Percentiles rank a stretch among this genome's conserved stretches.
phyloP scores from a whole-genome alignment of 371 early-diverging fungal species.

The Mortierella sp. region DNA sequence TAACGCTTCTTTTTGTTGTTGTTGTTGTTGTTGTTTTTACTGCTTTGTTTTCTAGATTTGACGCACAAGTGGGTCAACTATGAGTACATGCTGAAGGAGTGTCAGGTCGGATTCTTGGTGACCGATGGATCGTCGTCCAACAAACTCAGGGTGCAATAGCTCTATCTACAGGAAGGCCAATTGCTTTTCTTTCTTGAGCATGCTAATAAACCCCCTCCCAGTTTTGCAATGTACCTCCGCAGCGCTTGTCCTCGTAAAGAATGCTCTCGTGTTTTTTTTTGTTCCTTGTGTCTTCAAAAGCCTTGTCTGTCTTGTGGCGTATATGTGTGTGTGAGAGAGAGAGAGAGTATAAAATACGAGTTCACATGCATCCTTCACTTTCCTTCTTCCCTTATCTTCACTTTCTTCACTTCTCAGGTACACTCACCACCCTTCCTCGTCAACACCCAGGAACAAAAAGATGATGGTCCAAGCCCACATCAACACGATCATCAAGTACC shows the following conservation, averaged over 20 bases:
- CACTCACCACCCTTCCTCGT: background rate
- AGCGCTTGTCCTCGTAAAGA: background rate
- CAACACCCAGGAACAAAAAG: background rate
- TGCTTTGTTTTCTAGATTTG: conserved; percentile 63
- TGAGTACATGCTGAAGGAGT: conserved; percentile 86
- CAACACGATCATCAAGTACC: conserved; percentile 7
- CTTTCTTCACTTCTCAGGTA: background rate
- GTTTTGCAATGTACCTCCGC: conserved; percentile 4
- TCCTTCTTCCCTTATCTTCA: conserved; percentile 3
- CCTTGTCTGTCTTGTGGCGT: background rate
- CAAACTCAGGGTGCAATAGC: conserved; percentile 22
- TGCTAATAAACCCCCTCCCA: background rate
- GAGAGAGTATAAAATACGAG: background rate
- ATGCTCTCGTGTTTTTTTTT: background rate
- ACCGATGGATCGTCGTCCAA: conserved; percentile 54
- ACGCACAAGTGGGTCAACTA: conserved; percentile 96
- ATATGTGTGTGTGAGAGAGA: background rate
- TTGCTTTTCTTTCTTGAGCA: background rate
- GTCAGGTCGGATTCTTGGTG: conserved; percentile 86
- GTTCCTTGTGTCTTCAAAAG: background rate
- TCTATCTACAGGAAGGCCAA: background rate
- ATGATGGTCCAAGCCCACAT: conserved; percentile 23
- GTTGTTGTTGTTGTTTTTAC: background rate
- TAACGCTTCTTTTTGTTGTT: background rate
- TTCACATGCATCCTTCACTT: conserved; percentile 4